phyloP scores from a whole-genome alignment of 2,329 filamentous ascomycete species.

The Parastagonospora avenae region DNA sequence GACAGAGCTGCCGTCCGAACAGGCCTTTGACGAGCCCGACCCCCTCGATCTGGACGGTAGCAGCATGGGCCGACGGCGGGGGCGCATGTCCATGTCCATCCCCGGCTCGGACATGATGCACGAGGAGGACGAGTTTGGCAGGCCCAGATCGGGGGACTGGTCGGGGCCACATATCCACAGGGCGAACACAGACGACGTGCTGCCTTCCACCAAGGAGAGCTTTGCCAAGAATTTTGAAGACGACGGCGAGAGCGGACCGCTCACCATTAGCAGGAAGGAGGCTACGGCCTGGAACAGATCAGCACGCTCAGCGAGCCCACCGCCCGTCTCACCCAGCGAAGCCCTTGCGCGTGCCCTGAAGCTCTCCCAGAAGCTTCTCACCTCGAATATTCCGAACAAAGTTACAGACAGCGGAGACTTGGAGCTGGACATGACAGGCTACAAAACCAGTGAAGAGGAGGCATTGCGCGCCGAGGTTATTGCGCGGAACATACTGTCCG shows the following conservation, averaged over 20 bases:
- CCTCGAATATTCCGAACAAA: constrained; percentile 88
- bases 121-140: constrained; percentile 17
- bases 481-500: constrained; percentile 86
- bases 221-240: constrained; percentile 42
- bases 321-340: constrained; percentile 71
- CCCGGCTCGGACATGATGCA: constrained; percentile 28
- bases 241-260: constrained; percentile 29
- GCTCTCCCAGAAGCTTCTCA: constrained; percentile 84
- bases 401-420: constrained; percentile 93
- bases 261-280: constrained; percentile 40
- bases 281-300: constrained; percentile 42
- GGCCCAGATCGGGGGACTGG: constrained; percentile 44
- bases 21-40: constrained; percentile 69
- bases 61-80: constrained; percentile 23
- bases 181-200: constrained; percentile 59
- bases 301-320: constrained; percentile 73
- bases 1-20: constrained; percentile 51
- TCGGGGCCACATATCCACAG: constrained; percentile 46
- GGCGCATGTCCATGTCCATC: constrained; percentile 39
- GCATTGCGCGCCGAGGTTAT: constrained; percentile 90
- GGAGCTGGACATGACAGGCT: constrained; percentile 97
- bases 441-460: constrained; percentile 93
- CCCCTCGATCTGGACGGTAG: constrained; percentile 67
- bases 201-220: constrained; percentile 51
- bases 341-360: constrained; percentile 82